Evolutionary conservation across 805 yeast species (phyloP).

Genomic region (Suhomyces kilbournensis): DNA sequence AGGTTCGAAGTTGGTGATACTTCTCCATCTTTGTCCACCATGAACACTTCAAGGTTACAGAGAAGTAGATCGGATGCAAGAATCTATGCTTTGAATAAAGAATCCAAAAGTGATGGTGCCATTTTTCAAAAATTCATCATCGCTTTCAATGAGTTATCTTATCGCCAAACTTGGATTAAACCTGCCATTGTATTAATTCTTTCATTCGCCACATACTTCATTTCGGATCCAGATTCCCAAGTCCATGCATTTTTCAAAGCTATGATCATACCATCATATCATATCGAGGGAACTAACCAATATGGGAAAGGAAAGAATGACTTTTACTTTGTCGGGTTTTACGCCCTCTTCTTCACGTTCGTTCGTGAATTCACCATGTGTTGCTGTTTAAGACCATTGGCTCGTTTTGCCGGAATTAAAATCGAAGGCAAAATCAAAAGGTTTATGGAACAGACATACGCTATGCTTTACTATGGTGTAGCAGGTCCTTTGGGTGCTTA

Average conservation of each 20-base stretch:
- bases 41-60: conserved; percentile 46
- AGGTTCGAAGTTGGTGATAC: conserved; percentile 72
- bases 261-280: conserved; percentile 66
- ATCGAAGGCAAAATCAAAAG: conserved; percentile 62
- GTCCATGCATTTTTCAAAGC: conserved; percentile 56
- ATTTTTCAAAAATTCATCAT: conserved; percentile 54
- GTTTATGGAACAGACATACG: conserved; percentile 91
- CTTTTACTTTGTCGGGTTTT: conserved; percentile 70
- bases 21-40: conserved; percentile 66
- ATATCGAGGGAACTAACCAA: conserved; percentile 55
- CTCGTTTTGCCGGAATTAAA: conserved; percentile 49
- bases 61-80: conserved; percentile 34
- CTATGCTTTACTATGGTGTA: conserved; percentile 73
- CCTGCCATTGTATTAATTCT: conserved; percentile 51
- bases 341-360: conserved; percentile 86
- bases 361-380: conserved; percentile 91
- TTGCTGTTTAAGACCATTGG: conserved; percentile 69
- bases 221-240: conserved; percentile 56
- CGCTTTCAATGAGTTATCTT: conserved; percentile 56
- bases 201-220: conserved; percentile 44
- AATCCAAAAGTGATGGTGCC: conserved; percentile 45
- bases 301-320: conserved; percentile 91
- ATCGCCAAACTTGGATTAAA: conserved; percentile 68
- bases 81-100: conserved; percentile 25
- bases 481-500: conserved; percentile 86